Conservation (phyloP, 257 asterid genomes). For the Solanum lignicaule region DNA sequence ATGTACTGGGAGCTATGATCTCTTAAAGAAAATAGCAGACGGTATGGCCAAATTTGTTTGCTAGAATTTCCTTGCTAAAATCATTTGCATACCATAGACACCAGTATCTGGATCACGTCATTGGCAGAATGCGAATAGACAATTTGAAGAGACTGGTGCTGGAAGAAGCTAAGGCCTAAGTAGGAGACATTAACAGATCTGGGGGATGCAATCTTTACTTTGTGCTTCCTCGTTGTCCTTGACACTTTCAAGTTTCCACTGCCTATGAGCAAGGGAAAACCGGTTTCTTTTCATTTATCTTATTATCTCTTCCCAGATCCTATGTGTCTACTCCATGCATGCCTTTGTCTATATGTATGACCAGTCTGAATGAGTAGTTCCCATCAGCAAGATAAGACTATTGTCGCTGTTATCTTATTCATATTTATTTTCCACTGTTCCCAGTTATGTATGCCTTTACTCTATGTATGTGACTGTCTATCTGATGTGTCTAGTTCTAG, state of each 20-base stretch:
- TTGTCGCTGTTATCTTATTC: neutral
- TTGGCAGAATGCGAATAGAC: neutral
- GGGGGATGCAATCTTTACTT: neutral
- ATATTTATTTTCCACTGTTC: neutral
- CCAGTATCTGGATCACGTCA: too few relatives aligned
- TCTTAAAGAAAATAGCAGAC: too few relatives aligned
- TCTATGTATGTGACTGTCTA: neutral
- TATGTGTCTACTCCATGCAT: neutral
- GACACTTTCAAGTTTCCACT: neutral
- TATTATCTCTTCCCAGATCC: neutral
- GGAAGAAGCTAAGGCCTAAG: neutral
- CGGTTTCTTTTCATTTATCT: neutral
- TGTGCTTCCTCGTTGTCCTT: neutral
- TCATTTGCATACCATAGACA: too few relatives aligned
- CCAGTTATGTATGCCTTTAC: neutral
- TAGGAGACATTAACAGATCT: neutral
- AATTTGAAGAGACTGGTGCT: neutral
- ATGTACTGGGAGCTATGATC: too few relatives aligned
- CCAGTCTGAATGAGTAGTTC: neutral
- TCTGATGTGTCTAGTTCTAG: neutral
- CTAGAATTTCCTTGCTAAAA: too few relatives aligned
- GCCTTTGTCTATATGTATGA: neutral
- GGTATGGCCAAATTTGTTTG: too few relatives aligned
- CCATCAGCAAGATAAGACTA: neutral
- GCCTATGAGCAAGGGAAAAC: neutral